Evolutionary conservation across 2,329 filamentous ascomycete species (phyloP), one percentile per base, ranked within the genome.

Genomic region (Bipolaris zeicola): DNA sequence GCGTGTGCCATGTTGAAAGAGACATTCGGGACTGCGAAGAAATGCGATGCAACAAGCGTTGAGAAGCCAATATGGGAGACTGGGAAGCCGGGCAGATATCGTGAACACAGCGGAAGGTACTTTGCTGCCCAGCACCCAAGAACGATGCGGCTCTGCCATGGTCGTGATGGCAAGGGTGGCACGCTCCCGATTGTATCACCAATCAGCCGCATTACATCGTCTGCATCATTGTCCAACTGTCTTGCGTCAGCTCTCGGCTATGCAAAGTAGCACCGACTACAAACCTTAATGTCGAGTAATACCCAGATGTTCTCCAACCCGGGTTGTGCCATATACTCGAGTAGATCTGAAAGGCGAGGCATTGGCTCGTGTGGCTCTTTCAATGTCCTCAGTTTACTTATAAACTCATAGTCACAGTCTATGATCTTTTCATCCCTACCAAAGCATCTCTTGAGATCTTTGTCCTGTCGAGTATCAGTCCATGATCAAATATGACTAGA

Each of bases 281-380:
- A 18, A 75, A 91, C 88, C 81, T 97, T 98, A 73, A 98, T 91
- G 73, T 98, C 94, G 3, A 98, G 80, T 58, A 97, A 76, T 5
- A 95, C 67, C 93, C 93, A 96, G 8, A 93, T 81, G 41, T 88
- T 75, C 67, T 90, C 85, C 37, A 84, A 73, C 0, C 82, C 88
- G 0, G 87, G 87, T 62, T 84, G 79, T 0, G 84, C 81, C 50
- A 98, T 75, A 69, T 89, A 94, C 56, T 85, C 81, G 7, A 97
- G 79, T 50, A 97, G 78, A 68, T 97, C 93, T 20, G 76, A 67
- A 11, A 98, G 79, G 28, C 89, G 82, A 4, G 92, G 87, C 86
- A 98, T 88, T 1, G 82, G 80, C 71, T 90, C 83, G 53, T 86
- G 83, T 7, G 92, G 92, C 59, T 84, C 83, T 54, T 83, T 81